Evolutionary conservation across 176 grass and related monocot species (phyloP).

Genomic region (Saccharum officinarum): DNA sequence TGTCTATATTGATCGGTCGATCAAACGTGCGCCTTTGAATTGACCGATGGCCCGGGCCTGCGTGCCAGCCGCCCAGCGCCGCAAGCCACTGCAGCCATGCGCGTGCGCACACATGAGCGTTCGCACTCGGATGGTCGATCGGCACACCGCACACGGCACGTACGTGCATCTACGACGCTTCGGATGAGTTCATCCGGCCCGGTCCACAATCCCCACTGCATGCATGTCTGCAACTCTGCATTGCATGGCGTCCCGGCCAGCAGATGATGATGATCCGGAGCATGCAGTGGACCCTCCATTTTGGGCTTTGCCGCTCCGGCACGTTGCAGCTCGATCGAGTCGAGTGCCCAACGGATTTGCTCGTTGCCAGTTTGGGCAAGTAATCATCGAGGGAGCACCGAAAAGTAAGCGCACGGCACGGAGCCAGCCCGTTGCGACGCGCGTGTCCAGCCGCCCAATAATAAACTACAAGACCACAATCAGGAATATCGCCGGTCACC

Average conservation of each 20-base stretch:
- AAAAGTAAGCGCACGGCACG: background rate
- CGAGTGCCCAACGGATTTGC: background rate
- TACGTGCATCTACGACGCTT: background rate
- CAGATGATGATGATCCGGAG: too few relatives aligned
- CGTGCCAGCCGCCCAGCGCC: background rate
- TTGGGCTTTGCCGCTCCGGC: background rate
- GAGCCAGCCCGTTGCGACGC: background rate
- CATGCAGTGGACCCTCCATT: background rate
- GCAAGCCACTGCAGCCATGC: background rate
- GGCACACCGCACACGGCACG: background rate
- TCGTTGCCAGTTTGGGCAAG: background rate
- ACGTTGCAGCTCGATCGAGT: background rate
- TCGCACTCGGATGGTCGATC: background rate
- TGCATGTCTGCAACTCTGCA: background rate
- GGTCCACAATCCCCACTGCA: background rate
- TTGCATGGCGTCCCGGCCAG: slow-evolving; percentile 12
- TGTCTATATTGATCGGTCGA: background rate
- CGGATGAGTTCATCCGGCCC: background rate
- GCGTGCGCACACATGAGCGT: background rate
- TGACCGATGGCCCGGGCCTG: background rate
- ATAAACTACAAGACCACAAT: slow-evolving; percentile 1
- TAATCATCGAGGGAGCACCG: background rate
- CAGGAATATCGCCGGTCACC: slow-evolving; percentile 12
- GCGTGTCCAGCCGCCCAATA: slow-evolving; percentile 16
- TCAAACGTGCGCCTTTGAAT: background rate